Evolutionary conservation across 1,139 yeast genomes (phyloP), one percentile per base, ranked within the genome.

Genomic region (Tardiomyces digboiensis): DNA sequence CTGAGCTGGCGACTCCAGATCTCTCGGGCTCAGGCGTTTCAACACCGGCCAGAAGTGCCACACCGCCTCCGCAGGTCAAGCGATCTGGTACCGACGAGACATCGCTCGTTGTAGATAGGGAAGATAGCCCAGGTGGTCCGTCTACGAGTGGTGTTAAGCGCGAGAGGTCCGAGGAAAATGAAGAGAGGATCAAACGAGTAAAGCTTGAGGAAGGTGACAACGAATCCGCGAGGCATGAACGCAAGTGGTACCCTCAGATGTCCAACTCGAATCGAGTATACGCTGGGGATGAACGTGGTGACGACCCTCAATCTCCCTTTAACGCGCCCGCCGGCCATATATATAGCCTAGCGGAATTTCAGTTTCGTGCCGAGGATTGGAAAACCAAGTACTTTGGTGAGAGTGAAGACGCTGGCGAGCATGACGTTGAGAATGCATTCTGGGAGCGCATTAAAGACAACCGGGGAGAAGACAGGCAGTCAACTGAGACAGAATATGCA

Each of bases 291-390:
- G n/a, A n/a, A n/a, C n/a, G n/a, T n/a, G n/a, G n/a, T n/a, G n/a
- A n/a, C n/a, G n/a, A n/a, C n/a, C n/a, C n/a, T n/a, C n/a, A n/a
- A n/a, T n/a, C n/a, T n/a, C n/a, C n/a, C n/a, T n/a, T n/a, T n/a
- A n/a, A n/a, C n/a, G n/a, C n/a, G n/a, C n/a, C n/a, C 51, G 94
- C 84, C 50, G 76, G 81, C 14, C 70, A 77, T 26, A 70, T 74
- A 45, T 86, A 83, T 56, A 70, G 81, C 0, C 64, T 80, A 19
- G 56, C 64, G 0, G 82, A 84, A 48, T 88, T 88, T 57, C 73
- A 73, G n/a, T 39, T 54, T 7, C 36, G 54, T 13, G 40, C 36
- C 4, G 42, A 46, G 7, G 42, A 45, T 3, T 20, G 3, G 14
- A 20, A 13, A 38, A 16, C 6, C 12, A 12, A 13, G 14, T 26